Evolutionary conservation across 1,284 basidiomycete genomes (phyloP), one percentile per base, ranked within the genome.

Genomic region (Butyriboletus regius): DNA sequence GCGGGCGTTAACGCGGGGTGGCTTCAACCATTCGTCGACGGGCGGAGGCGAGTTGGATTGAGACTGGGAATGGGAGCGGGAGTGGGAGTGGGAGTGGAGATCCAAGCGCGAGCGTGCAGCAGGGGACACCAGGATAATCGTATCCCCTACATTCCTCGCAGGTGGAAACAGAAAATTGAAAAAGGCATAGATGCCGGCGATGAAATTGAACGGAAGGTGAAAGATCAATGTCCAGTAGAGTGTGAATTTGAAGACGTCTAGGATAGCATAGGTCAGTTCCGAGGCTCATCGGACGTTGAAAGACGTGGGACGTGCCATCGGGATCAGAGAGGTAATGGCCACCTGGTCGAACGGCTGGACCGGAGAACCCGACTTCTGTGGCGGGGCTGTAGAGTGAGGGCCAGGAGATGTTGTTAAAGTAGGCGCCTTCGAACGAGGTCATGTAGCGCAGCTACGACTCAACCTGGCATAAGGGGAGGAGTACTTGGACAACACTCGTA

Each of bases 211-310:
- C 2, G 84, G 84, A 2, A 76, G 76, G 64, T 89, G 79, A 59
- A 91, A 81, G 47, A 88, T 73, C 28, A 92, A 67, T 1, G 81
- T 87, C 90, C 90, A 93, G 65, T 85, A 91, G 29, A 92, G 72
- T 9, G 88, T 92, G 70, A 89, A 92, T 26, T 74, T 75, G 72
- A 90, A 92, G 48, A 91, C 72, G 52, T 88, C 89, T 91, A 51
- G 15, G 5, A 31, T n/a, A 5, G 18, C n/a, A n/a, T n/a, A 4
- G 8, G 22, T 57, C 29, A 45, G 29, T 18, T 32, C n/a, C 7
- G n/a, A 20, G 22, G 18, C 32, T 24, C 14, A 17, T 7, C 8
- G 1, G 7, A 10, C 3, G 24, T 9, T n/a, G 20, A 14, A 29
- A 17, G 14, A 22, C 12, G 15, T 9, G n/a, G 20, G 24, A 49